Conservation (phyloP, 441 rosid species). For the Sinapis alba region DNA sequence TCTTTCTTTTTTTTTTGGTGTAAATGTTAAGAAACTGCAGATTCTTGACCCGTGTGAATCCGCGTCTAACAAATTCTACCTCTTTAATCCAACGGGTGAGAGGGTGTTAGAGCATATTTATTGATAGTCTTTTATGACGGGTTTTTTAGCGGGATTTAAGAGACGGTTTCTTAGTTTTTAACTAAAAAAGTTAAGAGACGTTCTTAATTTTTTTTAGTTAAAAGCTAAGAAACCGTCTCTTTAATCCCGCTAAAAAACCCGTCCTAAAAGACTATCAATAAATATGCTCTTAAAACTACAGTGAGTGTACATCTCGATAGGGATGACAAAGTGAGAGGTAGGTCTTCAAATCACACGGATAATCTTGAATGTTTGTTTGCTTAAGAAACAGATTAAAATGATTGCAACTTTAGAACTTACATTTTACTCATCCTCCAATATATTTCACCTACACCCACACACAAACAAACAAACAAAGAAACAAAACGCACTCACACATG, state of each 20-base stretch:
- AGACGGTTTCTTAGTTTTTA: too few relatives aligned
- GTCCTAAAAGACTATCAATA: too few relatives aligned
- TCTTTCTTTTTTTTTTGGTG: too few relatives aligned
- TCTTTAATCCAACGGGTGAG: slow-evolving; percentile 9
- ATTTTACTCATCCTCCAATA: slow-evolving; percentile 32
- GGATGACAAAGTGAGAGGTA: background rate
- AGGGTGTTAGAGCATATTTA: too few relatives aligned
- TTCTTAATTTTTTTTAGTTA: too few relatives aligned
- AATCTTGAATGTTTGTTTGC: slow-evolving; percentile 31
- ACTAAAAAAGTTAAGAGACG: too few relatives aligned
- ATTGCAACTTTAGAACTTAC: slow-evolving; percentile 23
- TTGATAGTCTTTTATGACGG: too few relatives aligned
- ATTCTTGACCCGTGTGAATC: background rate
- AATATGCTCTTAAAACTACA: too few relatives aligned
- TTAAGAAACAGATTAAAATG: slow-evolving; percentile 21
- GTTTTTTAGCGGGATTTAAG: too few relatives aligned
- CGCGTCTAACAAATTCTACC: background rate
- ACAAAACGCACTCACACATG: background rate
- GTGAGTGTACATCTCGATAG: background rate
- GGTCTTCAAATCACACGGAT: background rate
- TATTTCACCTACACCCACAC: background rate
- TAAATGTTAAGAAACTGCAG: too few relatives aligned
- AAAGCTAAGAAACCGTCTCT: too few relatives aligned
- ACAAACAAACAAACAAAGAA: slow-evolving; percentile 7
- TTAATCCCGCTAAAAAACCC: too few relatives aligned